Evolutionary conservation across 2,329 filamentous ascomycete species (phyloP).

Genomic region (Conoideocrella luteorostrata): DNA sequence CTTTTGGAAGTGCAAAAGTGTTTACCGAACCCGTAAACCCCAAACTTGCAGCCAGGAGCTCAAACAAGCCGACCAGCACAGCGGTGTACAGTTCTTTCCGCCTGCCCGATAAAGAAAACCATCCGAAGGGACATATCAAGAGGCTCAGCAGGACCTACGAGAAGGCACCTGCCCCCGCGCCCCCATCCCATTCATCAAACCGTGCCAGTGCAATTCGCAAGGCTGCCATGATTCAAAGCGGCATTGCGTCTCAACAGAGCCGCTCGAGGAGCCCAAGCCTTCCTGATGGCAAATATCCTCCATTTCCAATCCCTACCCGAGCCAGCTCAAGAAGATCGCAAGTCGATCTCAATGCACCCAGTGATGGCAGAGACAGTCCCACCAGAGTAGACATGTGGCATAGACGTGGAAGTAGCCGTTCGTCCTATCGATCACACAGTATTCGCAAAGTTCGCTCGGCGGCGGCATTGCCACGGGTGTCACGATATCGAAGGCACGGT

Average conservation of each 20-base stretch:
- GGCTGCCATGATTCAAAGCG: constrained; percentile 73
- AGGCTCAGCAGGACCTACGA: constrained; percentile 31
- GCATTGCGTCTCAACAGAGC: constrained; percentile 61
- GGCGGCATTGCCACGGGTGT: constrained; percentile 57
- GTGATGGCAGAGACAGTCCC: constrained; percentile 73
- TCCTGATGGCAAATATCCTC: constrained; percentile 58
- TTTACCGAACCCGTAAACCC: constrained; percentile 37
- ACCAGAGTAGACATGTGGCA: constrained; percentile 55
- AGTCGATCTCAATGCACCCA: constrained; percentile 55
- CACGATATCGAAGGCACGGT: constrained; percentile 41
- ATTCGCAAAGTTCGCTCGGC: constrained; percentile 83
- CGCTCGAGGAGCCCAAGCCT: constrained; percentile 61
- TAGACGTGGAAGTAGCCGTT: constrained; percentile 42
- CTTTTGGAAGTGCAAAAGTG: constrained; percentile 28
- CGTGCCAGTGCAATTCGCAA: constrained; percentile 63
- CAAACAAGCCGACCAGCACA: constrained; percentile 29
- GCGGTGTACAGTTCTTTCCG: constrained; percentile 42
- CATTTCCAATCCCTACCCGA: constrained; percentile 85
- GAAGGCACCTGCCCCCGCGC: constrained; percentile 28
- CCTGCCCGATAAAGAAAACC: constrained; percentile 25
- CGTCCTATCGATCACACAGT: constrained; percentile 51
- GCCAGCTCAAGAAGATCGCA: constrained; percentile 77
- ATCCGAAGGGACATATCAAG: constrained; percentile 13
- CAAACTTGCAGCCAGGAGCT: constrained; percentile 19
- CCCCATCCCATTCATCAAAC: constrained; percentile 26